Conservation (phyloP, 805 yeast genomes). For the Lipomyces lipofer region DNA sequence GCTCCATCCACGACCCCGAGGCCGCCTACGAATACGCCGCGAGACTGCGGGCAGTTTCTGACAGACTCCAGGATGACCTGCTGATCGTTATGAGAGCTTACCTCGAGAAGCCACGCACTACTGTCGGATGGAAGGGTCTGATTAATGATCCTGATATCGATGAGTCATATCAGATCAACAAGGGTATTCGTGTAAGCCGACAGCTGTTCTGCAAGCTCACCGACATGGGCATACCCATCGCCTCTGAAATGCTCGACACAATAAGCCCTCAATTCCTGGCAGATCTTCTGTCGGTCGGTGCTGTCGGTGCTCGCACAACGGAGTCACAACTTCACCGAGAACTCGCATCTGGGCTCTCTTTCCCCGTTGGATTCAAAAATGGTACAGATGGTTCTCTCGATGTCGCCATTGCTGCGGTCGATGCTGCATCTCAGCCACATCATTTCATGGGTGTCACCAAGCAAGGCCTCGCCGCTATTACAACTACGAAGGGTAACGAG, state of each 20-base stretch:
- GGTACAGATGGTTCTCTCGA: constrained; percentile 95
- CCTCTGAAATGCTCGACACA: constrained; percentile 97
- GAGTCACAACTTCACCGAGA: constrained; percentile 98
- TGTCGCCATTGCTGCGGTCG: constrained; percentile 92
- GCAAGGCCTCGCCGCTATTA: constrained; percentile 95
- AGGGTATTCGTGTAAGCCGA: constrained; percentile 87
- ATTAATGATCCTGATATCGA: constrained; percentile 96
- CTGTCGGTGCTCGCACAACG: constrained; percentile 98
- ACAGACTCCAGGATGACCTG: constrained; percentile 72
- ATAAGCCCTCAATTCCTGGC: constrained; percentile 94
- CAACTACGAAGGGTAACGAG: constrained; percentile 92
- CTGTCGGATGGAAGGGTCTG: constrained; percentile 98
- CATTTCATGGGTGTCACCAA: constrained; percentile 97
- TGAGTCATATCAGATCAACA: constrained; percentile 89
- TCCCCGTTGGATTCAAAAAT: constrained; percentile 98
- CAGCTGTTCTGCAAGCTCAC: constrained; percentile 81
- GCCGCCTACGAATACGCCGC: constrained; percentile 87
- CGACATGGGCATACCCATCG: constrained; percentile 80
- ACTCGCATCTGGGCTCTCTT: constrained; percentile 94
- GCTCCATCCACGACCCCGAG: constrained; percentile 89
- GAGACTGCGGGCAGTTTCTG: constrained; percentile 64
- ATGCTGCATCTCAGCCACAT: constrained; percentile 88
- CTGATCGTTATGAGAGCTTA: constrained; percentile 95
- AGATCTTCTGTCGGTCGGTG: constrained; percentile 90
- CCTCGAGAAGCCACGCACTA: constrained; percentile 97